Evolutionary conservation across 2,329 filamentous ascomycete genomes (phyloP).

Genomic region (Ascochyta lentis): DNA sequence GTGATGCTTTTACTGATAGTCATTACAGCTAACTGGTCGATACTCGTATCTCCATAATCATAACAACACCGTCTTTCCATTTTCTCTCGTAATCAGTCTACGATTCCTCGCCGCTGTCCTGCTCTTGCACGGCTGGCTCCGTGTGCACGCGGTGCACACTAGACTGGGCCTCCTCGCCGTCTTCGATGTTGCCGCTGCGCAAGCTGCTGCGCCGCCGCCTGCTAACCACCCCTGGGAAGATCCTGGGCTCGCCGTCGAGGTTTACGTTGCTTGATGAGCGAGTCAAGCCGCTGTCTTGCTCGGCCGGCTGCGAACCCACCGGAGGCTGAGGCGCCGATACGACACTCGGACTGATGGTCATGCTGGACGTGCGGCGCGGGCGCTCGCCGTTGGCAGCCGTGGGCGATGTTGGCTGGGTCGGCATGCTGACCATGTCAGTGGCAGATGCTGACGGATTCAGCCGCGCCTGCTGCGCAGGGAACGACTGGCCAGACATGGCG

Average conservation of each 20-base stretch:
- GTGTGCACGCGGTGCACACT: slow-evolving; percentile 21
- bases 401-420: slow-evolving; percentile 35
- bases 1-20: not conserved
- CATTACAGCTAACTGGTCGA: slow-evolving; percentile 6
- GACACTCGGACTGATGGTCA: slow-evolving; percentile 35
- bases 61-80: not conserved
- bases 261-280: slow-evolving; percentile 36
- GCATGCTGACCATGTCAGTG: slow-evolving; percentile 24
- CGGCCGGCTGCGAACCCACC: slow-evolving; percentile 18
- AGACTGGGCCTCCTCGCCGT: slow-evolving; percentile 14
- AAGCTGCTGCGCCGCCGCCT: slow-evolving; percentile 44
- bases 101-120: slow-evolving; percentile 9
- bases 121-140: slow-evolving; percentile 27
- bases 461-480: slow-evolving; percentile 48
- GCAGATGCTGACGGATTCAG: slow-evolving; percentile 34
- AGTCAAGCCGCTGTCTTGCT: slow-evolving; percentile 25
- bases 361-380: slow-evolving; percentile 38
- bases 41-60: not conserved
- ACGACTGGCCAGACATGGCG: slow-evolving; percentile 36
- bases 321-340: slow-evolving; percentile 30
- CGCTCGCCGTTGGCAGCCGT: slow-evolving; percentile 32
- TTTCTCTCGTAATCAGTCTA: not conserved
- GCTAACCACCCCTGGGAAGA: slow-evolving; percentile 74
- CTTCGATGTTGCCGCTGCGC: slow-evolving; percentile 9
- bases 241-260: slow-evolving; percentile 66